Evolutionary conservation across 2,329 filamentous ascomycete genomes (phyloP).

Genomic region (Trichoderma lentiforme): DNA sequence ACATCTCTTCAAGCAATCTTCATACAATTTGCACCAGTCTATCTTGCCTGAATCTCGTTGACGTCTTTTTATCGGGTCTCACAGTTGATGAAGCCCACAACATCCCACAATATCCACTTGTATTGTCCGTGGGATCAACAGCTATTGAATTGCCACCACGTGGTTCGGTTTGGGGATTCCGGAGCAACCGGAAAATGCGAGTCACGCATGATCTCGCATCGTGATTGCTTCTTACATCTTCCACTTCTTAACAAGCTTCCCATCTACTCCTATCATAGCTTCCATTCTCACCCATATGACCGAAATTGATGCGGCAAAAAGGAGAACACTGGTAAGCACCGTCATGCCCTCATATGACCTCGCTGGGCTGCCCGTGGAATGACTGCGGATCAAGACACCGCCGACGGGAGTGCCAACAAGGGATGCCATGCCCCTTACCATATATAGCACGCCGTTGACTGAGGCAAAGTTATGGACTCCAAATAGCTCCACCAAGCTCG

Average conservation of each 20-base stretch:
- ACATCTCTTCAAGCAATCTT: background rate
- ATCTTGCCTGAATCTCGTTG: background rate
- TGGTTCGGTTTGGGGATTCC: background rate
- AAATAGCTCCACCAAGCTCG: slow-evolving; percentile 5
- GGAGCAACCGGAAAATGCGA: background rate
- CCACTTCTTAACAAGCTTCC: slow-evolving; percentile 9
- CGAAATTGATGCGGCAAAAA: background rate
- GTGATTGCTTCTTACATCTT: background rate
- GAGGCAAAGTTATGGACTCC: background rate
- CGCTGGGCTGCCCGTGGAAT: background rate
- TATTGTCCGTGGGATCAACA: background rate
- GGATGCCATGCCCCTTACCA: slow-evolving; percentile 2
- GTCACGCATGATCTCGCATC: background rate
- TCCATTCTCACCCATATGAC: slow-evolving; percentile 9
- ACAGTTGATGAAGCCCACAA: background rate
- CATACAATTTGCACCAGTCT: background rate
- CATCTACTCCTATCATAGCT: background rate
- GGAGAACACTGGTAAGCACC: background rate
- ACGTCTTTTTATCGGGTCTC: background rate
- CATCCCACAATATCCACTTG: background rate
- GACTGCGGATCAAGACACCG: slow-evolving; percentile 7
- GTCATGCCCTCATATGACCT: slow-evolving; percentile 6
- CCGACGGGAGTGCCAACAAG: slow-evolving; percentile 5
- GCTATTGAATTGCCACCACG: background rate
- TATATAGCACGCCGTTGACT: slow-evolving; percentile 2